Evolutionary conservation across 2,329 filamentous ascomycete genomes (phyloP).

Genomic region (Sporothrix inflata): DNA sequence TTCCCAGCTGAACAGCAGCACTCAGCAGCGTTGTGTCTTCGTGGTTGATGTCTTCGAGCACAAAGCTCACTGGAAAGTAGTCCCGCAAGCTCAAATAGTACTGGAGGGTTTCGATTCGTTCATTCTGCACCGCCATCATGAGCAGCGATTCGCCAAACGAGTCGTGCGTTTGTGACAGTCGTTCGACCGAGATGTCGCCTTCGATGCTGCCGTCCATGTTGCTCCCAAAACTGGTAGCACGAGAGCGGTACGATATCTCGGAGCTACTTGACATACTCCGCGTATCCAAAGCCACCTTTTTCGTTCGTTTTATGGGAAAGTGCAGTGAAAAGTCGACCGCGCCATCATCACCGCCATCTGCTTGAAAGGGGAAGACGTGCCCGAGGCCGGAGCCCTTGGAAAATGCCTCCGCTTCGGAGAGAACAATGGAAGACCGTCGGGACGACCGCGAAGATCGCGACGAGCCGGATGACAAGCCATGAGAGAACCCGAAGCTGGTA

Average conservation of each 20-base stretch:
- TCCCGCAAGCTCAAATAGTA: constrained; percentile 79
- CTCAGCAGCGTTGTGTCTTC: constrained; percentile 88
- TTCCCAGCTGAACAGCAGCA: constrained; percentile 84
- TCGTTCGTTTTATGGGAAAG: constrained; percentile 58
- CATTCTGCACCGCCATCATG: constrained; percentile 82
- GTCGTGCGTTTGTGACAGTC: constrained; percentile 71
- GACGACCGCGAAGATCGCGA: constrained; percentile 42
- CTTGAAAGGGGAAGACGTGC: constrained; percentile 90
- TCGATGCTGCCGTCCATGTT: constrained; percentile 75
- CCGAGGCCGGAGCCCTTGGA: constrained; percentile 65
- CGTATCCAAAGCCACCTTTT: constrained; percentile 87
- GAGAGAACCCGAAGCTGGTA: constrained; percentile 49
- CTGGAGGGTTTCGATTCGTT: constrained; percentile 69
- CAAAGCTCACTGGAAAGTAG: constrained; percentile 70
- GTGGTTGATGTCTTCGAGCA: constrained; percentile 84
- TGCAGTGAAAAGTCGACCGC: constrained; percentile 36
- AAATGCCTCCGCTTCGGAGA: constrained; percentile 53
- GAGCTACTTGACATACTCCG: constrained; percentile 87
- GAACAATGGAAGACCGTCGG: constrained; percentile 47
- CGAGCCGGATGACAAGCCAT: constrained; percentile 40
- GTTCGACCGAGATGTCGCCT: constrained; percentile 83
- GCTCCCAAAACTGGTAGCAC: constrained; percentile 71
- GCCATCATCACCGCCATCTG: background rate
- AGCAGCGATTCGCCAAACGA: constrained; percentile 78
- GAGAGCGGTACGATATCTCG: constrained; percentile 78